Evolutionary conservation across 106 monocot genomes (phyloP).

Genomic region (Dioscorea zingiberensis): DNA sequence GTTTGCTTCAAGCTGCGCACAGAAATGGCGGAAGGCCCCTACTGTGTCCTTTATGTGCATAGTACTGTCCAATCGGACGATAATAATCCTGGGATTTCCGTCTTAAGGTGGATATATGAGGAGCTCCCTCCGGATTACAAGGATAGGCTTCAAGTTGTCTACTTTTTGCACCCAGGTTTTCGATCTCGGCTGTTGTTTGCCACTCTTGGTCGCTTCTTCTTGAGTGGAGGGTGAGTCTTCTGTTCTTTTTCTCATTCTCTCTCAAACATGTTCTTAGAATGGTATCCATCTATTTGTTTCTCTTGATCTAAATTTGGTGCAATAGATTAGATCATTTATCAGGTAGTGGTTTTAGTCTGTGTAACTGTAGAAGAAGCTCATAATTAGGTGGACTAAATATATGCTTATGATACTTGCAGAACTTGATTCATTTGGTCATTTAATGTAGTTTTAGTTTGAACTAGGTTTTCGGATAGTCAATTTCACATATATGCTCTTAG

Average conservation of each 20-base stretch:
- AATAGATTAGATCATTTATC: no score
- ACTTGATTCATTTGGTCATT: no score
- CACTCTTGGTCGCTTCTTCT: constrained; percentile 76
- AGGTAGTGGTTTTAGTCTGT: no score
- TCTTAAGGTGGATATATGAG: constrained; percentile 88
- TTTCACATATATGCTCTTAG: no score
- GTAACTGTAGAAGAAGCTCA: no score
- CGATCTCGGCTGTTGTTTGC: constrained; percentile 75
- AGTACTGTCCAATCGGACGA: constrained; percentile 70
- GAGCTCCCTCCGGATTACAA: constrained; percentile 64
- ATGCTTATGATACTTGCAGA: no score
- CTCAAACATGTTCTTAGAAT: no score
- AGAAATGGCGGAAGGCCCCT: constrained; percentile 66
- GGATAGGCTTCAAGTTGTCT: constrained; percentile 73
- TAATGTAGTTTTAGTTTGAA: no score
- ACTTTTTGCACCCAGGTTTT: constrained; percentile 92
- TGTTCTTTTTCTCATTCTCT: neutral
- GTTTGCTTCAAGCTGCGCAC: constrained; percentile 52
- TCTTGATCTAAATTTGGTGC: no score
- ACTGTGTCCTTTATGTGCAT: constrained; percentile 88
- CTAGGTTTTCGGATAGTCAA: no score
- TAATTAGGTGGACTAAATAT: no score
- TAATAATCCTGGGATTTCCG: constrained; percentile 79
- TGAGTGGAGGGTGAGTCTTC: constrained; percentile 78
- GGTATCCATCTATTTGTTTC: no score